Conservation (phyloP, 768 basidiomycete species). For the Tricholoma sp. region DNA sequence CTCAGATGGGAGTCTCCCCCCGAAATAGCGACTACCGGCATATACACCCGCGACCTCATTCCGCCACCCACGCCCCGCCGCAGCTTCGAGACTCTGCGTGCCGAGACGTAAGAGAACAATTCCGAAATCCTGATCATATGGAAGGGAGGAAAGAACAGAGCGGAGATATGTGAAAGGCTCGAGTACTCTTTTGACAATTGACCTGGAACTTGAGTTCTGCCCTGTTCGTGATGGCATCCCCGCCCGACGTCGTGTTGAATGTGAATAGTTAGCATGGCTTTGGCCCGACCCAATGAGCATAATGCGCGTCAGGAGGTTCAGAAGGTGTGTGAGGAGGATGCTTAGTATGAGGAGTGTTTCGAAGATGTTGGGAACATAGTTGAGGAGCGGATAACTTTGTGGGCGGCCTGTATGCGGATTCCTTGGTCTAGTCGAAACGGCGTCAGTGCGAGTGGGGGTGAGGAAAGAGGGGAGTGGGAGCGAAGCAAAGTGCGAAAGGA, state of each 20-base stretch:
- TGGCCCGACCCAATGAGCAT: conserved; percentile 34
- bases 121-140: conserved; percentile 69
- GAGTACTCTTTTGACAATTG: background rate
- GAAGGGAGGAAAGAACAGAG: conserved; percentile 30
- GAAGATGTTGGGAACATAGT: conserved; percentile 69
- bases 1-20: background rate
- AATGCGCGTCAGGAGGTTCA: conserved; percentile 64
- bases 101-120: conserved; percentile 67
- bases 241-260: background rate
- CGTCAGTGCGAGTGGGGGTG: conserved; percentile 6
- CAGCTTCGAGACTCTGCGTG: conserved; percentile 72
- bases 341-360: conserved; percentile 57
- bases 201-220: background rate
- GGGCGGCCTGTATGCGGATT: conserved; percentile 10
- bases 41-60: conserved; percentile 64
- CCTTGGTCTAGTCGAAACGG: background rate
- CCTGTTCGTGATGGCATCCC: background rate
- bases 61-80: conserved; percentile 63
- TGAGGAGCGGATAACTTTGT: conserved; percentile 57
- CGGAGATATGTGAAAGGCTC: background rate
- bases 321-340: conserved; percentile 51
- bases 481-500: conserved; percentile 33
- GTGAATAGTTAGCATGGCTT: background rate
- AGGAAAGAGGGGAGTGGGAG: conserved; percentile 8
- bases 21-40: conserved; percentile 4